Conservation (phyloP, 345 rosid genomes). For the Arabis alpina region DNA sequence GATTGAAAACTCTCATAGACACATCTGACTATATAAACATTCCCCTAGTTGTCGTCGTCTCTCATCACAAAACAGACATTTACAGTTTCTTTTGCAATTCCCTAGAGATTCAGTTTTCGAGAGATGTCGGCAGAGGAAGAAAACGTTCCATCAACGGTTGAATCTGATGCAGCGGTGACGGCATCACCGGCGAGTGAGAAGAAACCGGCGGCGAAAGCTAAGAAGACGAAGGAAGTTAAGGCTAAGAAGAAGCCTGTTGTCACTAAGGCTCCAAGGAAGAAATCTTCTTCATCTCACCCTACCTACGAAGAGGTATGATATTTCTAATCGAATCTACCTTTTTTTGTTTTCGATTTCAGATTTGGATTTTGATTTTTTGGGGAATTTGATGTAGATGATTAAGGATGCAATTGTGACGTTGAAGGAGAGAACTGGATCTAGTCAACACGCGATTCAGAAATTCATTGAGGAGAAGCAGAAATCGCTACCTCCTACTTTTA, state of each 20-base stretch:
- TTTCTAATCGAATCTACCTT: neutral
- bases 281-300: conserved; percentile 57
- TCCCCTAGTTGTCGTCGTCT: conserved; percentile 36
- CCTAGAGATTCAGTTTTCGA: neutral
- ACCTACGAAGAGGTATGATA: conserved; percentile 66
- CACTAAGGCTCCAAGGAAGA: conserved; percentile 49
- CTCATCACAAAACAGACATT: conserved; percentile 24
- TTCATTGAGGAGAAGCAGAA: conserved; percentile 82
- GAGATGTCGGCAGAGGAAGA: conserved; percentile 39
- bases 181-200: conserved; percentile 42
- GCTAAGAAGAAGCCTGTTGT: conserved; percentile 44
- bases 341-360: neutral
- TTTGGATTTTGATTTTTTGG: neutral
- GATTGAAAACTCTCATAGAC: conserved; percentile 45
- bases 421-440: conserved; percentile 89
- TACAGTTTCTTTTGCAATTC: neutral
- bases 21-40: conserved; percentile 60
- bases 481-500: conserved; percentile 60
- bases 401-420: conserved; percentile 67
- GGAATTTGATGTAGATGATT: conserved; percentile 58
- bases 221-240: conserved; percentile 59
- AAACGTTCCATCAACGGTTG: conserved; percentile 46
- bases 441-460: conserved; percentile 84
- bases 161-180: conserved; percentile 35
- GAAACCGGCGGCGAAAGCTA: conserved; percentile 48